These are phyloP conservation scores for Pythium dissimile DNA, from an alignment of 352 stramenopile species.

Conservation along the genomic window DNA sequence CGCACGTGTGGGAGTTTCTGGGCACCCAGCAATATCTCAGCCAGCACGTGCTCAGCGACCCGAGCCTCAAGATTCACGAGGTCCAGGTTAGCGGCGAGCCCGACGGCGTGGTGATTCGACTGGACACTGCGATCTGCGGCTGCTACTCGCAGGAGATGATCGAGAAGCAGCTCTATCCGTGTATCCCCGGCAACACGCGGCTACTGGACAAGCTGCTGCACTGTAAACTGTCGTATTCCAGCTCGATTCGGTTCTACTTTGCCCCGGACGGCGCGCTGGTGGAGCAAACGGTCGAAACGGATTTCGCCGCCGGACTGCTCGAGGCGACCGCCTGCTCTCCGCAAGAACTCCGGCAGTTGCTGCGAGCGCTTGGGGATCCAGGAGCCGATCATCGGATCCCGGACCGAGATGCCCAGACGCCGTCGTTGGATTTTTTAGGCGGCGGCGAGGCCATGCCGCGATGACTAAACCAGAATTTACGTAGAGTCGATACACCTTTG, in stretches of 20 bases:
- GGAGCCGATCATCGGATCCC: neutral
- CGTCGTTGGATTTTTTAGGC: neutral
- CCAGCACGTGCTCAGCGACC: neutral
- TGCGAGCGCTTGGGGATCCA: neutral
- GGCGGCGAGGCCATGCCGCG: too few relatives aligned
- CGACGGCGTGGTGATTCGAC: neutral
- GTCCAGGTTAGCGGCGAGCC: neutral
- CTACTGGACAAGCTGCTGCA: conserved; percentile 7
- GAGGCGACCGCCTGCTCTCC: neutral
- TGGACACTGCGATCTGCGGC: neutral
- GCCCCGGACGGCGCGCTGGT: neutral
- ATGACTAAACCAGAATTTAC: too few relatives aligned
- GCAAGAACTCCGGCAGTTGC: neutral
- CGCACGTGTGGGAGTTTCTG: conserved; percentile 7
- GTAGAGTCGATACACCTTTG: too few relatives aligned
- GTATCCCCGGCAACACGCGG: neutral
- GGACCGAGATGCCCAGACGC: neutral
- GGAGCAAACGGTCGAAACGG: conserved; percentile 3
- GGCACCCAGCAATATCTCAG: neutral
- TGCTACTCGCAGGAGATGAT: neutral
- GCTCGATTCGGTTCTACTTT: conserved; percentile 9
- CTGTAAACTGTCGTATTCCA: neutral
- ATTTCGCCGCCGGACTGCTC: neutral
- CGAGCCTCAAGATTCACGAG: neutral
- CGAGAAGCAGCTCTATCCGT: conserved; percentile 3